Evolutionary conservation across 768 basidiomycete genomes (phyloP).

Genomic region (Clathrus columnatus): DNA sequence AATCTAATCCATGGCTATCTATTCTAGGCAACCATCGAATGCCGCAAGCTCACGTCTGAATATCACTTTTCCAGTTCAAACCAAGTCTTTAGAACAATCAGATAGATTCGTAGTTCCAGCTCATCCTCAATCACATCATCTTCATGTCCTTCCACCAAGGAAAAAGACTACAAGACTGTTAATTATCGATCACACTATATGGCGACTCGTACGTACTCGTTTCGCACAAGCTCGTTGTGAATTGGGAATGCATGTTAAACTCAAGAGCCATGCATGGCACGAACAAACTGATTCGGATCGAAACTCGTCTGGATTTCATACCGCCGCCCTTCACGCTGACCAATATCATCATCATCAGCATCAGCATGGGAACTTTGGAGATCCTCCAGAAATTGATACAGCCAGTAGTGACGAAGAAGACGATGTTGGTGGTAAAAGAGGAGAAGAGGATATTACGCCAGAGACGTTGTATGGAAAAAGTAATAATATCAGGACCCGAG

Average conservation of each 20-base stretch:
- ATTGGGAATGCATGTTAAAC: conserved; percentile 73
- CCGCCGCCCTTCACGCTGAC: conserved; percentile 12
- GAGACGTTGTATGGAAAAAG: neutral
- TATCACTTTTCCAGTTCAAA: neutral
- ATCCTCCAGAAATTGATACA: conserved; percentile 6
- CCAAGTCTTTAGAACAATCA: neutral
- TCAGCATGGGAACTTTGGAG: conserved; percentile 3
- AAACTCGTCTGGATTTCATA: neutral
- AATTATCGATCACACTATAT: conserved; percentile 82
- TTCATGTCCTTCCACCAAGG: conserved; percentile 77
- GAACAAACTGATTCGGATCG: neutral
- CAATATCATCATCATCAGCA: conserved; percentile 35
- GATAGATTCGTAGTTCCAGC: conserved; percentile 43
- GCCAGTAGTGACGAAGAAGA: conserved; percentile 11
- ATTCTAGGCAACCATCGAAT: neutral
- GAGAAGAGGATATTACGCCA: conserved; percentile 6
- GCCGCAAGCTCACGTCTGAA: neutral
- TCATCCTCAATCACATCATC: conserved; percentile 81
- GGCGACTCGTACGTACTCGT: conserved; percentile 73
- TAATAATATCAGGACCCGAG: neutral
- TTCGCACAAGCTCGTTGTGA: conserved; percentile 80
- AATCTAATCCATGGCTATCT: neutral
- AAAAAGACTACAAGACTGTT: conserved; percentile 82
- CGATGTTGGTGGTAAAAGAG: conserved; percentile 9
- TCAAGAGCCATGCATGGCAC: conserved; percentile 59